phyloP scores from a whole-genome alignment of 208 protist species.

The Trypanosoma cruzi region DNA sequence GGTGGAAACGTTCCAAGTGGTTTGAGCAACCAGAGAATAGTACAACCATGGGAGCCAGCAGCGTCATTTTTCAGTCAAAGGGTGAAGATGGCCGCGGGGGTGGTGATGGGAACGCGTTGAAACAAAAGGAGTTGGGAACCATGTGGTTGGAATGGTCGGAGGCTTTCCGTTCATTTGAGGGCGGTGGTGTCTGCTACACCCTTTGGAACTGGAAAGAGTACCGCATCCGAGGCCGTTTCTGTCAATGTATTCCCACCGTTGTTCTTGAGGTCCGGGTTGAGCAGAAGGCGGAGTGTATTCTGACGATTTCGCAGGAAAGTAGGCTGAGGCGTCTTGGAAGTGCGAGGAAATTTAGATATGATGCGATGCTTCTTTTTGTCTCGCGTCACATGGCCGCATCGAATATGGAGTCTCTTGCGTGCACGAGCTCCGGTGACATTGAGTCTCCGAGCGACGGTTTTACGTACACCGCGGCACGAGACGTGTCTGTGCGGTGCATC shows the following conservation, averaged over 20 bases:
- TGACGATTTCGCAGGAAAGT: constrained; percentile 44
- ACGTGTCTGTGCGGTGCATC: constrained; percentile 47
- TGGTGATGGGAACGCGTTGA: not conserved
- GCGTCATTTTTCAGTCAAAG: not conserved
- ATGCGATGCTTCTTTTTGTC: constrained; percentile 32
- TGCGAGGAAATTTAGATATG: not conserved
- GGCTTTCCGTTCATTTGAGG: constrained; percentile 20
- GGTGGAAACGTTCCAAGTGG: constrained; percentile 57
- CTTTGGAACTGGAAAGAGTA: constrained; percentile 39
- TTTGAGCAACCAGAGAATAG: constrained; percentile 52
- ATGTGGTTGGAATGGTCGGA: constrained; percentile 38
- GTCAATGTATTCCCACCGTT: constrained; percentile 29
- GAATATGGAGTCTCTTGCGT: constrained; percentile 28
- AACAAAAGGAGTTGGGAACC: constrained; percentile 7
- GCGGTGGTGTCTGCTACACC: constrained; percentile 22
- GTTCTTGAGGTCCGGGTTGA: constrained; percentile 45
- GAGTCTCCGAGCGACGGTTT: constrained; percentile 32
- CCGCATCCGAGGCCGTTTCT: constrained; percentile 43
- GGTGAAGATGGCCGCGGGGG: not conserved
- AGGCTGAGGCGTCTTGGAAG: constrained; percentile 20
- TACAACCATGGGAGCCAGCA: not conserved
- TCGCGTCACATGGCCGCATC: constrained; percentile 19
- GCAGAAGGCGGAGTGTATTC: constrained; percentile 34
- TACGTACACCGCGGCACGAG: constrained; percentile 35
- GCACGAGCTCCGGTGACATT: constrained; percentile 40